Evolutionary conservation across 2,329 filamentous ascomycete species (phyloP).

Genomic region (Onygenales sp.): DNA sequence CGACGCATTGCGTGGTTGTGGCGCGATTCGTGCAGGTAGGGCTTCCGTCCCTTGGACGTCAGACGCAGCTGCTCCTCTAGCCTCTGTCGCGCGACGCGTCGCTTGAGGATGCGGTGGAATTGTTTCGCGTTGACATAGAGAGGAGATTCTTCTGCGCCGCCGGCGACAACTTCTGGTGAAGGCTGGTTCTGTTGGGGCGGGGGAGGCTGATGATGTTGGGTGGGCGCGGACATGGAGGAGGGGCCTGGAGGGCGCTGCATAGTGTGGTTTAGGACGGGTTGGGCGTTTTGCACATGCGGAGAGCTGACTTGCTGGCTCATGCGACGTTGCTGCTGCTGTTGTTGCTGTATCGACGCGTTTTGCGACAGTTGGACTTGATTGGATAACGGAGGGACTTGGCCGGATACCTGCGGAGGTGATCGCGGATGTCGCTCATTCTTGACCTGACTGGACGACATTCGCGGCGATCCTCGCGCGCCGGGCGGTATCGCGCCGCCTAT

Average conservation of each 20-base stretch:
- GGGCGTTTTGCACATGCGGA: conserved; percentile 62
- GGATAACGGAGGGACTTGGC: conserved; percentile 42
- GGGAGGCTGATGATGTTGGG: conserved; percentile 42
- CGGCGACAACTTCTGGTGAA: conserved; percentile 68
- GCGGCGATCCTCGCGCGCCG: conserved; percentile 58
- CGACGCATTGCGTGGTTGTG: conserved; percentile 98
- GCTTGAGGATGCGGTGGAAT: conserved; percentile 93
- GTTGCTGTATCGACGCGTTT: conserved; percentile 20
- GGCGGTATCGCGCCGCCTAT: conserved; percentile 52
- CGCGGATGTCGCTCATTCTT: conserved; percentile 68
- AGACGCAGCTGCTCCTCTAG: conserved; percentile 85
- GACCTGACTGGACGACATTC: conserved; percentile 57
- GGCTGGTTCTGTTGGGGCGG: conserved; percentile 58
- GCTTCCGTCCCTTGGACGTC: conserved; percentile 91
- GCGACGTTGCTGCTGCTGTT: conserved; percentile 44
- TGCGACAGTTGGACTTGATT: conserved; percentile 19
- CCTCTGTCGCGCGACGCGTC: conserved; percentile 83
- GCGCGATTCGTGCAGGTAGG: conserved; percentile 91
- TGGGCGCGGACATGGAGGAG: conserved; percentile 40
- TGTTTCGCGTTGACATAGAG: conserved; percentile 98
- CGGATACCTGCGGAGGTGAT: conserved; percentile 64
- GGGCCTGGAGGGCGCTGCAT: conserved; percentile 43
- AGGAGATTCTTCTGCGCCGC: conserved; percentile 71
- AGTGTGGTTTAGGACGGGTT: conserved; percentile 64
- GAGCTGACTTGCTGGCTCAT: conserved; percentile 68